Percentiles rank a stretch among this genome's conserved stretches.
Evolutionary conservation across 306 rosid genomes (phyloP).

Genomic region (Dryas alaskensis): DNA sequence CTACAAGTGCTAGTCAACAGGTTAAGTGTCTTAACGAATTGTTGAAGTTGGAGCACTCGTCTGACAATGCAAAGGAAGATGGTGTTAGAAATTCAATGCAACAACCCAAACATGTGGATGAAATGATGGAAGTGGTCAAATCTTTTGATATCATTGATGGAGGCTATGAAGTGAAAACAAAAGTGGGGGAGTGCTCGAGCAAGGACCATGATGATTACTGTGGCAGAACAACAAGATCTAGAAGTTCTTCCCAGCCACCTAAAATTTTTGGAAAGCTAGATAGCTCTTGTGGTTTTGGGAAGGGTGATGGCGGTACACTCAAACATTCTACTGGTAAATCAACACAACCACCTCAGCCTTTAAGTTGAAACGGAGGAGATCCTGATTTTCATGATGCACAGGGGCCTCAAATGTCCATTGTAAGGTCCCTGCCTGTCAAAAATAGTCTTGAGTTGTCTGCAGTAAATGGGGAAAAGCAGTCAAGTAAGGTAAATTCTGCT

Average conservation of each 20-base stretch:
- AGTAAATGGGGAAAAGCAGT: constrained; percentile 22
- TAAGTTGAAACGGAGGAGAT: constrained; percentile 19
- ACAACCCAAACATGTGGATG: constrained; percentile 18
- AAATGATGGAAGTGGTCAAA: no score
- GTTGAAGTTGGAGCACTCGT: constrained; percentile 30
- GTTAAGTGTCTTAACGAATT: constrained; percentile 19
- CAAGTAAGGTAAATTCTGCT: constrained; percentile 24
- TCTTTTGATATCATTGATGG: constrained; percentile 27
- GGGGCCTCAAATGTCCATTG: constrained; percentile 18
- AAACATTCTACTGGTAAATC: constrained; percentile 26
- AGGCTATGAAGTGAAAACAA: constrained; percentile 15
- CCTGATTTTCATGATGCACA: constrained; percentile 19
- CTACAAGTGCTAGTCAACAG: constrained; percentile 35
- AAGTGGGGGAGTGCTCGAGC: constrained; percentile 24
- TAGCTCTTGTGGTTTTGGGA: constrained; percentile 1
- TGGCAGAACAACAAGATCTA: constrained; percentile 26
- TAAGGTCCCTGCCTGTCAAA: no score
- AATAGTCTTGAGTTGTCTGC: constrained; percentile 31
- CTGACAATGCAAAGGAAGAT: constrained; percentile 22
- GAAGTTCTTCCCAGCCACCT: constrained; percentile 33
- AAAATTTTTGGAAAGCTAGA: constrained; percentile 15
- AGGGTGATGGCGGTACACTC: not conserved
- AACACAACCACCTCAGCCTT: constrained; percentile 21
- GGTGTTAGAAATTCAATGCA: constrained; percentile 21
- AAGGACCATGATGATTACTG: constrained; percentile 11